Percentiles rank a stretch among this genome's conserved stretches.
These are phyloP conservation scores for Physcomitrellopsis africana DNA, from an alignment of 225 moss, liverwort and hornwort genomes.

Conservation along the genomic window DNA sequence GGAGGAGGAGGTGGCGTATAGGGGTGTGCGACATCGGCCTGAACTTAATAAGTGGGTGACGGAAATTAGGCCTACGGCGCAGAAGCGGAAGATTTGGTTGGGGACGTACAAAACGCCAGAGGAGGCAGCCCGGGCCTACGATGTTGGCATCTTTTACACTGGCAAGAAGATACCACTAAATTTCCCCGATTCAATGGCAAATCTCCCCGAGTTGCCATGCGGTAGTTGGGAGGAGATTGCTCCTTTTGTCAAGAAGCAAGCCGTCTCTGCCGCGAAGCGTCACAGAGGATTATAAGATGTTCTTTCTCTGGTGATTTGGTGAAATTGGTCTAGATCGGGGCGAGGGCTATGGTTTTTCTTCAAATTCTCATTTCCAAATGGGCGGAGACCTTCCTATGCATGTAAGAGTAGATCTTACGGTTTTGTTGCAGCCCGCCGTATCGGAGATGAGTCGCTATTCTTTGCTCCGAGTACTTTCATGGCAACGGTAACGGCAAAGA, in stretches of 20 bases:
- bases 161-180: constrained; percentile 69
- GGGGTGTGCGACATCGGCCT: constrained; percentile 60
- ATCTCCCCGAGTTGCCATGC: constrained; percentile 50
- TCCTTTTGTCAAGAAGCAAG: constrained; percentile 66
- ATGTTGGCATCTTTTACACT: constrained; percentile 61
- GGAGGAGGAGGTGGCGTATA: constrained; percentile 38
- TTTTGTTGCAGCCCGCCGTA: constrained; percentile 12
- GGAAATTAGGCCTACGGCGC: constrained; percentile 65
- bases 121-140: constrained; percentile 59
- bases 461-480: background rate
- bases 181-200: constrained; percentile 56
- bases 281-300: constrained; percentile 40
- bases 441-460: constrained; percentile 26
- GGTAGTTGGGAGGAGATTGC: constrained; percentile 68
- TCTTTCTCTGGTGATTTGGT: constrained; percentile 9
- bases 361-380: background rate
- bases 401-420: background rate
- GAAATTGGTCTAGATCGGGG: constrained; percentile 21
- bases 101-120: constrained; percentile 63
- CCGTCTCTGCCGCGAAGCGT: constrained; percentile 57
- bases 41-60: constrained; percentile 71
- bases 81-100: constrained; percentile 71
- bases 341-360: background rate
- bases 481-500: constrained; percentile 35
- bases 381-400: constrained; percentile 18